These are phyloP conservation scores for Austroboletus novae-zelandiae DNA, from an alignment of 1,284 basidiomycete genomes.

Conservation along the genomic window DNA sequence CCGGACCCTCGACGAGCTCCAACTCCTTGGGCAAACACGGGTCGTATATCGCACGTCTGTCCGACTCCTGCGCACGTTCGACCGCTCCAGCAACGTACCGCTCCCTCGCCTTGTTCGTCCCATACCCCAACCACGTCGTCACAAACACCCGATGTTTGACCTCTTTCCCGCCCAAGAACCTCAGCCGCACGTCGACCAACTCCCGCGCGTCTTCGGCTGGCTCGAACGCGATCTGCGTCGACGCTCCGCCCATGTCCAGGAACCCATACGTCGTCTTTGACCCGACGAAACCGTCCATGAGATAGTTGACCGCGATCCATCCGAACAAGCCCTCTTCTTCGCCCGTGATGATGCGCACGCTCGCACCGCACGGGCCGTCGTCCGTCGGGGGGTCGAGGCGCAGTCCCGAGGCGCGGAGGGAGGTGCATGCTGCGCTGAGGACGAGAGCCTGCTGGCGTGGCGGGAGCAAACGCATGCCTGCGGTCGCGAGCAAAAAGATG, in stretches of 20 bases:
- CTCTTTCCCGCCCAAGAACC: constrained; percentile 82
- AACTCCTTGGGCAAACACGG: constrained; percentile 89
- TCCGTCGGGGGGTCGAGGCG: constrained; percentile 62
- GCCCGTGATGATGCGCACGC: constrained; percentile 93
- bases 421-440: constrained; percentile 74
- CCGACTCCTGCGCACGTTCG: constrained; percentile 47
- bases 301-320: constrained; percentile 99
- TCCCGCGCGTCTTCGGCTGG: constrained; percentile 50
- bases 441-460: constrained; percentile 70
- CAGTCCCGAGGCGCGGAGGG: constrained; percentile 78
- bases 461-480: constrained; percentile 91
- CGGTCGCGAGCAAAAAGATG: constrained; percentile 93
- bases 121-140: constrained; percentile 98
- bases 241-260: constrained; percentile 98
- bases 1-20: constrained; percentile 52
- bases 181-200: constrained; percentile 79
- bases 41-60: constrained; percentile 53
- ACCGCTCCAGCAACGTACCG: constrained; percentile 80
- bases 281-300: constrained; percentile 94
- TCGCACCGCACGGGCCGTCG: constrained; percentile 81
- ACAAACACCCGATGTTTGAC: constrained; percentile 94
- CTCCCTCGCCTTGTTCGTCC: constrained; percentile 93
- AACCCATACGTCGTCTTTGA: constrained; percentile 91
- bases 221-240: constrained; percentile 98
- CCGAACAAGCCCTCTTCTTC: constrained; percentile 98